Base-by-base conservation (phyloP, 345 rosid genomes). In the Iberis pinnata region DNA sequence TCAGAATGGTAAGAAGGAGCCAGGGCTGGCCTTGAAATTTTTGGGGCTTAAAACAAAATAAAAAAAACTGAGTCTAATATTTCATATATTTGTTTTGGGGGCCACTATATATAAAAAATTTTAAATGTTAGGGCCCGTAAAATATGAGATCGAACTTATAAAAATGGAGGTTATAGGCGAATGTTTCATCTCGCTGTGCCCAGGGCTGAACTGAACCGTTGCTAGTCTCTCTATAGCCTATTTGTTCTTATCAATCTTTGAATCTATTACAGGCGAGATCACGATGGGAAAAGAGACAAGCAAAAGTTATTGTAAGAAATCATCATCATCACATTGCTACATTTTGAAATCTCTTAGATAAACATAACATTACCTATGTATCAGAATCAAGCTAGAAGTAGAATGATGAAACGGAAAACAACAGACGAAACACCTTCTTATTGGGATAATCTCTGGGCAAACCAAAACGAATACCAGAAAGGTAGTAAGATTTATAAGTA, bases 241-340 rank as follows among this genome's bases (percentile, higher is more conserved):
- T 54, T 31, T 39, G 47, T 60, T 22, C 13, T 19, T 56, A 47
- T 49, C 31, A 25, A 9, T 15, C 53, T 50, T 57, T 39, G 8
- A 37, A 51, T 51, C 15, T 57, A 25, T 69, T 57, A 63, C 86
- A 90, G 98, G 98, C 96, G 36, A 78, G 61, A 73, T 63, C 93
- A 43, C 82, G 95, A 54, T 90, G 98, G 98, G 80, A 87, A 55
- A 90, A 80, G 64, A 82, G 96, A 61, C 98, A 90, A 74, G 80
- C 89, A 17, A 84, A 81, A 76, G 89, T 90, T 52, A 62, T 87
- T 96, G 98, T 90, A 81, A 17, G 81, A 70, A 42, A 26, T n/a
- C 13, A 36, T 26, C 18, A 39, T 39, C 45, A 44, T 43, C 12
- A 9, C 27, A 13, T 16, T 36, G 26, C 49, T 29, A 8, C 12